Percentiles rank a stretch among this genome's conserved stretches.
These are phyloP conservation scores for Juncus inflexus DNA, from an alignment of 176 grass and related monocot genomes.

Conservation along the genomic window DNA sequence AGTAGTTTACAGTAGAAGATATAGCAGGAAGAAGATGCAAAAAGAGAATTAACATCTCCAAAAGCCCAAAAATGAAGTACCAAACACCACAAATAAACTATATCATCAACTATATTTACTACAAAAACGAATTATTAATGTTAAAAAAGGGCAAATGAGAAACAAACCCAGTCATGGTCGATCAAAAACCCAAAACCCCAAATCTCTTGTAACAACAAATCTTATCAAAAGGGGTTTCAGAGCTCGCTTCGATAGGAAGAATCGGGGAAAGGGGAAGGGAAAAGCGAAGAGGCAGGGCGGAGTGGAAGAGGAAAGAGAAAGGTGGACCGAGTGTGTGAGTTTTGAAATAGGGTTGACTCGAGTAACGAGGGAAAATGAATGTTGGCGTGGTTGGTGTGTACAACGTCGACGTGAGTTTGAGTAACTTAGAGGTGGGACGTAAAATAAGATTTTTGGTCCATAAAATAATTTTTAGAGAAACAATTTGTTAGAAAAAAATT, in stretches of 20 bases:
- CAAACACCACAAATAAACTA: neutral
- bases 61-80: neutral
- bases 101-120: slow-evolving; percentile 6
- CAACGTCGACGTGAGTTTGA: neutral
- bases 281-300: slow-evolving; percentile 9
- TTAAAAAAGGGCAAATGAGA: slow-evolving; percentile 4
- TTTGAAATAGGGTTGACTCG: neutral
- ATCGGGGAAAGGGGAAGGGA: slow-evolving; percentile 18
- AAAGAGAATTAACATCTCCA: neutral
- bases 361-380: slow-evolving; percentile 4
- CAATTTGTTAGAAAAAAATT: too few species aligned
- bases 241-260: slow-evolving; percentile 35
- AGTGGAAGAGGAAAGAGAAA: slow-evolving; percentile 16
- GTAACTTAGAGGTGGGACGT: neutral
- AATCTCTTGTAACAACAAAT: neutral
- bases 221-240: neutral
- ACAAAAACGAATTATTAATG: neutral
- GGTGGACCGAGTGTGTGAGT: neutral
- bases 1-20: too few species aligned
- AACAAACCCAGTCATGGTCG: slow-evolving; percentile 52
- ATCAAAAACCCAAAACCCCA: slow-evolving; percentile 5
- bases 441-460: neutral
- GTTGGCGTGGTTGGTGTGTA: neutral
- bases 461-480: too few species aligned
- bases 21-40: neutral